Evolutionary conservation across 495 filamentous ascomycete species (phyloP).

Genomic region (Choiromyces venosus): DNA sequence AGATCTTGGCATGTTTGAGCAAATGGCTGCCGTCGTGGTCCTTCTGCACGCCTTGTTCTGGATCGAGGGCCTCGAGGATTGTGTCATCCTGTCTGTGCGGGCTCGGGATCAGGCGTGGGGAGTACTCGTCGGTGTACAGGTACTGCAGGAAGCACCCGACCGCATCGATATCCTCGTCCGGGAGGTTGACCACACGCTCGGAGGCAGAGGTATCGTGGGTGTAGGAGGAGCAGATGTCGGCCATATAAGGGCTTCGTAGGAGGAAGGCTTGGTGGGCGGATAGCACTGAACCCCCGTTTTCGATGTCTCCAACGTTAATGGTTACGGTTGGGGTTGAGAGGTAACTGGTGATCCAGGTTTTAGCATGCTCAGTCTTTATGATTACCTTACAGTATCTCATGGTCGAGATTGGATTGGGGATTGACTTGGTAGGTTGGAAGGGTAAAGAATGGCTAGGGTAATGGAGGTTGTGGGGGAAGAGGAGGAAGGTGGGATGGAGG

Average conservation of each 20-base stretch:
- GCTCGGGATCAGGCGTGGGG: conserved; percentile 59
- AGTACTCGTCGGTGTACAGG: conserved; percentile 89
- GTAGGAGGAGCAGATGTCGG: conserved; percentile 56
- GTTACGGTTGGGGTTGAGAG: conserved; percentile 75
- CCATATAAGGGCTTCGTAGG: conserved; percentile 65
- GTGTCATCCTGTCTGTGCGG: conserved; percentile 36
- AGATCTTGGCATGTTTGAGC: conserved; percentile 78
- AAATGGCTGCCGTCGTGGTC: conserved; percentile 72
- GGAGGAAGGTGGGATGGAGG: not conserved
- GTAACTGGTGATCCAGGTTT: conserved; percentile 46
- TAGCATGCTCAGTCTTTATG: not conserved
- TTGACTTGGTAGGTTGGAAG: not conserved
- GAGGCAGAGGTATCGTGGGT: conserved; percentile 51
- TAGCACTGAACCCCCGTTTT: conserved; percentile 54
- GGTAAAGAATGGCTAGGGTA: too few species aligned
- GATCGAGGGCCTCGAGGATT: conserved; percentile 27
- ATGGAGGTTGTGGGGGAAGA: not conserved
- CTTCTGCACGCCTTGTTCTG: conserved; percentile 51
- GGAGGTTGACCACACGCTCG: conserved; percentile 63
- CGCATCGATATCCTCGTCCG: conserved; percentile 68
- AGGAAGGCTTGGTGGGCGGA: conserved; percentile 77
- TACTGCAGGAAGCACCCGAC: conserved; percentile 85
- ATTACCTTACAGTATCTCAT: not conserved
- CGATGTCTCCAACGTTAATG: conserved; percentile 62
- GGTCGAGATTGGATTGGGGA: not conserved